Conservation (phyloP, 1,284 basidiomycete species). For the Moesziomyces sp. region DNA sequence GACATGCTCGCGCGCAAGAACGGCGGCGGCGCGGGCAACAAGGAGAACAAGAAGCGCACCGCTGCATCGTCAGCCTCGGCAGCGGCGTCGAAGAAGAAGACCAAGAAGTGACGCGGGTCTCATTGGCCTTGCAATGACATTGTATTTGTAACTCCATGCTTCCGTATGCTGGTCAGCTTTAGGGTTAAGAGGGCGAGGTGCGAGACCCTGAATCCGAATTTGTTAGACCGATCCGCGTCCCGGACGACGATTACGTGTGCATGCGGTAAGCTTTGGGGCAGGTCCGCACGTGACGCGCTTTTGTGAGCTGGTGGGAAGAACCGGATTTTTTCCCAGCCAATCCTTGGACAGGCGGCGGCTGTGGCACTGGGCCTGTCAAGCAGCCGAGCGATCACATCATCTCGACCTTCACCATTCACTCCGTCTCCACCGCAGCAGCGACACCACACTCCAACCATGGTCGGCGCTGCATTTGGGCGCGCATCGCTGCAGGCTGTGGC, state of each 20-base stretch:
- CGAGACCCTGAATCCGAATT: no score
- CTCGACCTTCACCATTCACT: not conserved
- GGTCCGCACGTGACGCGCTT: slow-evolving; percentile 28
- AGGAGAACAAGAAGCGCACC: slow-evolving; percentile 44
- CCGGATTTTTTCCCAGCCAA: slow-evolving; percentile 36
- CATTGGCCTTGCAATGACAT: not conserved
- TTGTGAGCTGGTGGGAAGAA: slow-evolving; percentile 16
- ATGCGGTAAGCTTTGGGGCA: not conserved
- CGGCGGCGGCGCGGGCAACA: slow-evolving; percentile 9
- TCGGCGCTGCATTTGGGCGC: slow-evolving; percentile 27
- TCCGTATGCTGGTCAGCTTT: not conserved
- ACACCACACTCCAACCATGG: slow-evolving; percentile 9
- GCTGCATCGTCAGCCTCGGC: not conserved
- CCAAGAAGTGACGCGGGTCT: slow-evolving; percentile 21
- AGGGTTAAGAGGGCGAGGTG: not conserved
- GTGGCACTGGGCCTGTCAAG: not conserved
- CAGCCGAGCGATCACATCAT: not conserved
- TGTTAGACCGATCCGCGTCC: no score
- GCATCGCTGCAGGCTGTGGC: slow-evolving; percentile 30
- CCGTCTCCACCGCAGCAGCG: slow-evolving; percentile 3
- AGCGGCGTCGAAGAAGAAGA: slow-evolving; percentile 34
- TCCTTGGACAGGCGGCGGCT: not conserved
- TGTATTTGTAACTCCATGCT: slow-evolving; percentile 21
- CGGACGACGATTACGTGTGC: not conserved
- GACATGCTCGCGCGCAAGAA: slow-evolving; percentile 45